A percentile compares a stretch with the other conserved stretches of the same genome.
These are phyloP conservation scores for Gymnopilus junonius DNA, from an alignment of 768 basidiomycete species.

Conservation along the genomic window DNA sequence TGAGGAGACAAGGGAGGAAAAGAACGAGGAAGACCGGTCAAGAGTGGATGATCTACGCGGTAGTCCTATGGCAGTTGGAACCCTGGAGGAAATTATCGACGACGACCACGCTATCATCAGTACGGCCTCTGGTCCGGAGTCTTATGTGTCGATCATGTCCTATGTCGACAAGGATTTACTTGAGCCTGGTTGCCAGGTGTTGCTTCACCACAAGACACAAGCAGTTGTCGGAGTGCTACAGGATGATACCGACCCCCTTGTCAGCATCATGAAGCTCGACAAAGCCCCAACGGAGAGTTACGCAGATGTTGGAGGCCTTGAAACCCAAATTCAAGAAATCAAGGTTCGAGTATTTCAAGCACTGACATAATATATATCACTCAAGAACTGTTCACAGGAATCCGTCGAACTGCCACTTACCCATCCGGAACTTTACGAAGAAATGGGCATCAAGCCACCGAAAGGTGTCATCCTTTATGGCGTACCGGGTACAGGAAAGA, in stretches of 20 bases:
- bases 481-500: constrained; percentile 98
- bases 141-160: constrained; percentile 96
- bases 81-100: constrained; percentile 96
- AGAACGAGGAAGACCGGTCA: constrained; percentile 93
- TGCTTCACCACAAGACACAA: constrained; percentile 95
- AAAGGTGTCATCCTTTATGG: constrained; percentile 99
- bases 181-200: constrained; percentile 94
- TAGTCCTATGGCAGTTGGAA: constrained; percentile 97
- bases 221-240: constrained; percentile 94
- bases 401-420: constrained; percentile 97
- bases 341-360: constrained; percentile 55
- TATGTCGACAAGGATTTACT: constrained; percentile 98
- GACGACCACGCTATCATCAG: constrained; percentile 99
- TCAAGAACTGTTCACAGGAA: constrained; percentile 58
- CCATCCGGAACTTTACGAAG: constrained; percentile 97
- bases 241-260: constrained; percentile 94
- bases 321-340: constrained; percentile 98
- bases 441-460: constrained; percentile 99
- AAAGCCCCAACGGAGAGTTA: constrained; percentile 99
- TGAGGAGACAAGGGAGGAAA: constrained; percentile 87
- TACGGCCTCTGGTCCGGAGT: constrained; percentile 93
- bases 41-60: constrained; percentile 95
- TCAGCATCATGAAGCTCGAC: constrained; percentile 98
- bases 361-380: not conserved
- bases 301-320: constrained; percentile 96